Conservation (phyloP, 768 basidiomycete genomes). For the Termitomyces sp. region DNA sequence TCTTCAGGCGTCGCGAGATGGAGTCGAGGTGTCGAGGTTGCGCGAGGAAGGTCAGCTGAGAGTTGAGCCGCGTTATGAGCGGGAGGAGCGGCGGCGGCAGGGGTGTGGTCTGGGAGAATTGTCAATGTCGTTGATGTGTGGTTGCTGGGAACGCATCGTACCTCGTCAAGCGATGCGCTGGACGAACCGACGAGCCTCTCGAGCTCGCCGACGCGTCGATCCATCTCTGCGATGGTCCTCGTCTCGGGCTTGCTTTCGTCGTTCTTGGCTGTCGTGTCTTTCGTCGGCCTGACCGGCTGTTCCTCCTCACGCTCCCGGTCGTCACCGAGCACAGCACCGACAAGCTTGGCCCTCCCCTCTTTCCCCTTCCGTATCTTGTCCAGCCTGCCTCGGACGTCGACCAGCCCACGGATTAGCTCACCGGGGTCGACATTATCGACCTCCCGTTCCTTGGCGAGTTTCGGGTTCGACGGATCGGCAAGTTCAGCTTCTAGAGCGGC, state of each 20-base stretch:
- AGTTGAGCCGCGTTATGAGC: slow-evolving; percentile 74
- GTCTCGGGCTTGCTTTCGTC: slow-evolving; percentile 30
- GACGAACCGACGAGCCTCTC: slow-evolving; percentile 82
- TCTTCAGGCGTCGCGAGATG: slow-evolving; percentile 87
- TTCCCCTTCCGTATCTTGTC: slow-evolving; percentile 60
- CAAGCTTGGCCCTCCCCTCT: slow-evolving; percentile 60
- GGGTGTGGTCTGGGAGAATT: slow-evolving; percentile 47
- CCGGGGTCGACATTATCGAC: slow-evolving; percentile 63
- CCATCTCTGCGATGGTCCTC: slow-evolving; percentile 64
- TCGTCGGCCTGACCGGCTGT: slow-evolving; percentile 7
- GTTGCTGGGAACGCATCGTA: slow-evolving; percentile 25
- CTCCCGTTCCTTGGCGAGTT: slow-evolving; percentile 52
- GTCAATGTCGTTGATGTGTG: background rate
- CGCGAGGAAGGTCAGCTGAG: slow-evolving; percentile 81
- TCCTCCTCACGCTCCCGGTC: slow-evolving; percentile 15
- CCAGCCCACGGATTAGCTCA: slow-evolving; percentile 69
- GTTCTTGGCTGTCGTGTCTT: slow-evolving; percentile 3
- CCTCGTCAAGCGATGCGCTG: slow-evolving; percentile 78
- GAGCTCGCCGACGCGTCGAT: slow-evolving; percentile 76
- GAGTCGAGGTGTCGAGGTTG: slow-evolving; percentile 96
- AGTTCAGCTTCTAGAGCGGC: slow-evolving; percentile 75
- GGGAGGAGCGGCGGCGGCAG: slow-evolving; percentile 80
- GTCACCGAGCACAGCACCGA: slow-evolving; percentile 48
- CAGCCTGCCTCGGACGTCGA: slow-evolving; percentile 65
- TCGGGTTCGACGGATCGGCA: slow-evolving; percentile 73